Conservation (phyloP, 441 rosid genomes). For the Erodium moschatum region DNA sequence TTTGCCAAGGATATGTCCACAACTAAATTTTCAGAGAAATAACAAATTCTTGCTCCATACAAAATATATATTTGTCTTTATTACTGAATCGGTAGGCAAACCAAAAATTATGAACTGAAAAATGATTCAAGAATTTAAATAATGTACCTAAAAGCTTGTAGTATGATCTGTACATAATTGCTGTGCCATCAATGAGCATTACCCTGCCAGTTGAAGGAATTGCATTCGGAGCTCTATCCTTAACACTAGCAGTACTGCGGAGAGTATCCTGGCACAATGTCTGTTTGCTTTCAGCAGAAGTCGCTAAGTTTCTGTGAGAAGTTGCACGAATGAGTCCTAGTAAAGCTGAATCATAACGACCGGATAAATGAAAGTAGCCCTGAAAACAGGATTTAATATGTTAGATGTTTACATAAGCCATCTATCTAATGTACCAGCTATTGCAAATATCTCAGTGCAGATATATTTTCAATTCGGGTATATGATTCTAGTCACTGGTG, state of each 20-base stretch:
- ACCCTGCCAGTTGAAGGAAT: slow-evolving; percentile 42
- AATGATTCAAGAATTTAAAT: neutral
- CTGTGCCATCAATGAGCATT: slow-evolving; percentile 94
- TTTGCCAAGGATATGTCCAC: neutral
- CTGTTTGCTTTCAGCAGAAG: slow-evolving; percentile 28
- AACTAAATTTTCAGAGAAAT: neutral
- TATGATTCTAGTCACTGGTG: neutral
- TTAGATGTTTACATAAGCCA: neutral
- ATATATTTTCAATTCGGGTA: neutral
- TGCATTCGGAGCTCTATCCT: slow-evolving; percentile 29
- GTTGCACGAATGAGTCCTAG: slow-evolving; percentile 27
- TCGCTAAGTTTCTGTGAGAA: slow-evolving; percentile 23
- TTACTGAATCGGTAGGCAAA: neutral
- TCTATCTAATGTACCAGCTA: neutral
- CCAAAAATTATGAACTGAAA: neutral
- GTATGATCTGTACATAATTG: slow-evolving; percentile 88
- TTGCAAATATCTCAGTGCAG: neutral
- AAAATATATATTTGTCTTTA: neutral
- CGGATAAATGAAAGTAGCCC: slow-evolving; percentile 39
- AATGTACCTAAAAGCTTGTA: slow-evolving; percentile 81
- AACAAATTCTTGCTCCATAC: neutral
- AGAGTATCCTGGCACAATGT: slow-evolving; percentile 20
- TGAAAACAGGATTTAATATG: slow-evolving; percentile 25
- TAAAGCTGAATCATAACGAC: slow-evolving; percentile 23
- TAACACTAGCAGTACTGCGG: slow-evolving; percentile 26